Base-by-base conservation (phyloP, 805 yeast genomes). In the Lachancea sp. region DNA sequence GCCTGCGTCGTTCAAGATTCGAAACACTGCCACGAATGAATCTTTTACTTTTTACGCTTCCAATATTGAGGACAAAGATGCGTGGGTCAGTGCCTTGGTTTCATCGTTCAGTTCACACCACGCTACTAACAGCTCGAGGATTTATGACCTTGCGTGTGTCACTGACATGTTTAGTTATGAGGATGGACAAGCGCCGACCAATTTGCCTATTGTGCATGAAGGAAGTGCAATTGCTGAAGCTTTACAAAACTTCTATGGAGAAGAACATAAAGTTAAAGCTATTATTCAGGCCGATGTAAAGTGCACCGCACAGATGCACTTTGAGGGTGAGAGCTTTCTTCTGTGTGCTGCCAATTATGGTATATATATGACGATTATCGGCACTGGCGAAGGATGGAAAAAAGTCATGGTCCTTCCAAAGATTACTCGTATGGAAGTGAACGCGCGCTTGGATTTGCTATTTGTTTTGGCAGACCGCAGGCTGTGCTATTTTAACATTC, bases 151-250 rank as follows among this genome's bases (percentile, higher is more conserved):
- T 33, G 64, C 68, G 30, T 70, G 77, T 6, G 56, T 86, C 6
- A 68, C 82, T 6, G 83, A 80, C 53, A 69, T 74, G 20, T 86
- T 85, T 63, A 82, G 80, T 1, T 84, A 81, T 59, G 83, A 78
- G n/a, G 74, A 70, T 2, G 65, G 71, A 7, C 75, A 72, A 34
- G 68, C 72, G 17, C 71, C 80, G 1, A 59, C 59, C 2, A 79
- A 74, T 55, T 44, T 83, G 34, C 84, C 82, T 3, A 60, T 77
- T 1, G 70, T 76, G 43, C 73, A 78, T 0, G 67, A 72, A 17
- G 69, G 72, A 15, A 81, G 82, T 20, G 81, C 77, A 6, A 61
- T 80, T 30, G 74, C 74, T 54, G 56, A 33, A 47, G 77, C 65
- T 30, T 65, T 59, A 55, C 67, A 45, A 42, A 59, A 36, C 45